Base-by-base conservation (phyloP, 768 basidiomycete species). In the Boletus rufocinnamomeus region DNA sequence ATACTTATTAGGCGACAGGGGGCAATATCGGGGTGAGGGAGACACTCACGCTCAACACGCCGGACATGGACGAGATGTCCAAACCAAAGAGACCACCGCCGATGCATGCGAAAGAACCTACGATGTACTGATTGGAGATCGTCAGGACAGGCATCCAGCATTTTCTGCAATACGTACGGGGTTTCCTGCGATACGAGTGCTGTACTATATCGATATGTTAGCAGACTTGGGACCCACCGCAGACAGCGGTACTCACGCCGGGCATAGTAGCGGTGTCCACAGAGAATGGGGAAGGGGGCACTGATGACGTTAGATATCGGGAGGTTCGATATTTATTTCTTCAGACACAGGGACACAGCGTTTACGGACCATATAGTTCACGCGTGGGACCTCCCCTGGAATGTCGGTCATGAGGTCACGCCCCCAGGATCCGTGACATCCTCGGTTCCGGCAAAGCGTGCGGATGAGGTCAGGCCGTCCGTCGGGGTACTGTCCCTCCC, bases 11-110 rank as follows among this genome's bases (percentile, higher is more conserved):
- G 56, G 32, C 1, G 35, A 52, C 6, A 34, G 5, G 1, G 35
- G 11, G 10, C 11, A 25, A 53, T 11, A 30, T 43, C 27, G 47
- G 19, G 7, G 9, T 19, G 28, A 23, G 25, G 32, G 21, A 56
- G 13, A 28, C 30, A 68, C 76, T 59, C 63, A 84, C 83, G 54
- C 70, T 86, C 63, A 90, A 73, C 52, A 90, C 87, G 9, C 85
- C 88, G 51, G 88, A 87, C 88, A 90, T 90, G 68, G 87, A 90
- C 66, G 88, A 87, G 67, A 91, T 89, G 78, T 91, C 89, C 76
- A 91, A 70, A 70, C 89, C 89, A 68, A 90, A 91, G 38, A 91
- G 81, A 50, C 86, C 86, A 63, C 88, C 88, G 38, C 89, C 88
- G 61, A 91, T 89, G 70, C 89, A 91, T 72, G 89, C 88, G 73